Percentiles rank a stretch among this genome's conserved stretches.
phyloP scores from a whole-genome alignment of 2,329 filamentous ascomycete genomes.

The Cytospora leucostoma region DNA sequence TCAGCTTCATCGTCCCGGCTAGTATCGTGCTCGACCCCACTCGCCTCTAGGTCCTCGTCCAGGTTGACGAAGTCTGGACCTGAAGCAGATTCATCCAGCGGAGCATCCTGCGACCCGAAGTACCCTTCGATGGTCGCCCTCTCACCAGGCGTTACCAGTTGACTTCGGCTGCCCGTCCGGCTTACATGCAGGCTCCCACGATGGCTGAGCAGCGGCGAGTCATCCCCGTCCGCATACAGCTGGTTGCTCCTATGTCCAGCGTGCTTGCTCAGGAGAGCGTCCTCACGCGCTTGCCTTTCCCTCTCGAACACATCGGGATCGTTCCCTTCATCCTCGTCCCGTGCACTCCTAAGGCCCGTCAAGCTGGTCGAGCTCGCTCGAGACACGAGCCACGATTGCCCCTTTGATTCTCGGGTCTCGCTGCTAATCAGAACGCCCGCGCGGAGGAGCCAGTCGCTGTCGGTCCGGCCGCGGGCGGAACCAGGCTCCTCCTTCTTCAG shows the following conservation, averaged over 20 bases:
- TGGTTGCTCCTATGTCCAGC: conserved; percentile 51
- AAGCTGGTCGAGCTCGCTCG: conserved; percentile 66
- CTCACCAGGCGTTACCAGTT: conserved; percentile 49
- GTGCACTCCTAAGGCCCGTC: conserved; percentile 52
- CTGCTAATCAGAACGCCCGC: conserved; percentile 63
- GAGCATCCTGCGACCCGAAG: conserved; percentile 37
- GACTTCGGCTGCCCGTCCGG: conserved; percentile 46
- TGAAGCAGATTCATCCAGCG: conserved; percentile 39
- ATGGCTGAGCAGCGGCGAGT: conserved; percentile 44
- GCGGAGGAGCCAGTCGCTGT: conserved; percentile 67
- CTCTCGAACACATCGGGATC: conserved; percentile 33
- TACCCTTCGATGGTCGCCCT: conserved; percentile 40
- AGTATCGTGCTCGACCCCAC: conserved; percentile 50
- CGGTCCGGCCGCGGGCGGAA: conserved; percentile 42
- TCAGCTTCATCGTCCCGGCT: conserved; percentile 59
- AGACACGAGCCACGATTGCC: conserved; percentile 68
- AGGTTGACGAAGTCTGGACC: conserved; percentile 66
- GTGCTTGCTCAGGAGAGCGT: conserved; percentile 43
- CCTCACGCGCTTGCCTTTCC: conserved; percentile 41
- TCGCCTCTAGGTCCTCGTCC: conserved; percentile 59
- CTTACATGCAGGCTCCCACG: conserved; percentile 50
- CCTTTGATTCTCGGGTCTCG: conserved; percentile 66
- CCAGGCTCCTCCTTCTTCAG: conserved; percentile 33
- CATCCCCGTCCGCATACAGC: conserved; percentile 41
- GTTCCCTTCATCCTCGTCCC: conserved; percentile 32